Percentiles rank a stretch among this genome's conserved stretches.
phyloP scores from a whole-genome alignment of 108 stramenopile species.

The Nitzschia sp. region DNA sequence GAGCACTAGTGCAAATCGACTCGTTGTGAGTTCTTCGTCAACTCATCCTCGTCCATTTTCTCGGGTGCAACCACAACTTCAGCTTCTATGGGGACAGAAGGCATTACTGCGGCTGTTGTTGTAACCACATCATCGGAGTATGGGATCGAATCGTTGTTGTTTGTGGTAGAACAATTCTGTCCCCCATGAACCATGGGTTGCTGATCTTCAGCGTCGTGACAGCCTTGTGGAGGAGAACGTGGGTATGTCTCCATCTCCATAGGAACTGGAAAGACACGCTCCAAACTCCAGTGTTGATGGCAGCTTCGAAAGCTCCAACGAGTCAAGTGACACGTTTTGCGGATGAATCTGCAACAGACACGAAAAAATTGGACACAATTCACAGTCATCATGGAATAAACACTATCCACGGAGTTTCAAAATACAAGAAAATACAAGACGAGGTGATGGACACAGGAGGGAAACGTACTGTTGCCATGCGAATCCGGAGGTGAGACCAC shows the following conservation, averaged over 20 bases:
- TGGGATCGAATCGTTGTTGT: too few species aligned
- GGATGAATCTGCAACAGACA: conserved; percentile 14
- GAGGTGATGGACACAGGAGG: neutral
- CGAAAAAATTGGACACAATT: neutral
- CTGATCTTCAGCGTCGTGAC: too few species aligned
- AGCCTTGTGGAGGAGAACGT: too few species aligned
- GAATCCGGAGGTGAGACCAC: conserved; percentile 6
- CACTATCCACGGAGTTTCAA: neutral
- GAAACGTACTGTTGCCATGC: conserved; percentile 24
- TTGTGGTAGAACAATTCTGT: too few species aligned
- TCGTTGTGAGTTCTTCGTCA: too few species aligned
- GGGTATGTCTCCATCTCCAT: conserved; percentile 2
- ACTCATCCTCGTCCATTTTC: too few species aligned
- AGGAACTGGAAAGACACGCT: conserved; percentile 17
- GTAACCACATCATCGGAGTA: too few species aligned
- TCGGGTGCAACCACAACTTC: too few species aligned
- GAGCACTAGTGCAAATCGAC: too few species aligned
- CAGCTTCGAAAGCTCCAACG: conserved; percentile 30
- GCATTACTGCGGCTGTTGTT: too few species aligned
- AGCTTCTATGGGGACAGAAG: too few species aligned
- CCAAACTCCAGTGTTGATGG: conserved; percentile 13
- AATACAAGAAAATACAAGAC: neutral
- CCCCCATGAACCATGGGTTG: too few species aligned
- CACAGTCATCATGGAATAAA: neutral
- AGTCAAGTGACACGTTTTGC: conserved; percentile 25